Evolutionary conservation across 768 basidiomycete genomes (phyloP), one percentile per base, ranked within the genome.

Genomic region (Guyanaporus albipodus): DNA sequence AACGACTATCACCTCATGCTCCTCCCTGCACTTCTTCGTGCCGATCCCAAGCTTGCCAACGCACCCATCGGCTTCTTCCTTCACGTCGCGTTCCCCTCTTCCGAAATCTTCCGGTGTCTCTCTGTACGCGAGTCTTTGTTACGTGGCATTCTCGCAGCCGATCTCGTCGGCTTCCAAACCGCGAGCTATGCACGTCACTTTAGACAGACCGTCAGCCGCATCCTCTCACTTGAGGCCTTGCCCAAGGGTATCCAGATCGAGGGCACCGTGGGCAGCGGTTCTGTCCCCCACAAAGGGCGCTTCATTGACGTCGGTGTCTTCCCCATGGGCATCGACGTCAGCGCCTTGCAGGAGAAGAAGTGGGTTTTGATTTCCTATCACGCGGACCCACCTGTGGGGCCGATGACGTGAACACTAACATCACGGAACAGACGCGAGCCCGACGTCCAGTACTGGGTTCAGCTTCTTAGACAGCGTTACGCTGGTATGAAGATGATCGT

Each of bases 1-100:
- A 92, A 99, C 67, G 95, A 98, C 70, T 99, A 97, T 67, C 95
- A 99, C 61, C 83, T 98, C 38, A 86, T 96, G 74, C 83, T 98
- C 39, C 80, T 96, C 8, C 95, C 95, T 2, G 75, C 78, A 34
- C 82, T 97, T 68, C 78, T 98, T 23, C 84, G 94, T 40, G 75
- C 82, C 22, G 52, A 75, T 68, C 19, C 73, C 64, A 44, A 75
- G 59, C 62, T 91, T 7, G 42, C 59, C 11, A 46, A 67, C 12
- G 71, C 70, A 2, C 69, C 72, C 33, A 76, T 78, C 49, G 80
- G 87, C 2, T 96, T 97, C 79, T 98, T 98, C 77, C 80, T 96
- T 69, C 95, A 97, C 63, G 92, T 94, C 46, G 90, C 95, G 3
- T 97, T 96, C 71, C 95, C 94, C 4, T 87, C 83, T 33, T 91